These are phyloP conservation scores for Ulvella scutata DNA, from an alignment of 139 green algal species.

Conservation along the genomic window DNA sequence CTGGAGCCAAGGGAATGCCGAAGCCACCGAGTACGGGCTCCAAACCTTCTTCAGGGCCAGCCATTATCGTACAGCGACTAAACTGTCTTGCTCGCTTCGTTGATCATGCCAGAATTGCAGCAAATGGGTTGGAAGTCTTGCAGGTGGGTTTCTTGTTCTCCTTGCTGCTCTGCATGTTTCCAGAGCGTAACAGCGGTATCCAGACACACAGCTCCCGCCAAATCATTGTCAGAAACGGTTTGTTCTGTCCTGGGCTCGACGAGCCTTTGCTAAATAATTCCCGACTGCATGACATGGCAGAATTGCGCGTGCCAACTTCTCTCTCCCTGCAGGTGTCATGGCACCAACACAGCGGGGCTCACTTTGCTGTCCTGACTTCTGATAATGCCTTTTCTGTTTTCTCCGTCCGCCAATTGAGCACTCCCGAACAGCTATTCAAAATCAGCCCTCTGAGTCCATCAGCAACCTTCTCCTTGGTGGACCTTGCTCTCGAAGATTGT, in stretches of 20 bases:
- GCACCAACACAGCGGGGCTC: not conserved
- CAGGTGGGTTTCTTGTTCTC: not conserved
- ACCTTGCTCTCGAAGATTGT: not conserved
- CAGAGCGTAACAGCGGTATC: no score
- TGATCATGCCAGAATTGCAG: not conserved
- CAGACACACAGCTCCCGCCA: no score
- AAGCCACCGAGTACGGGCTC: not conserved
- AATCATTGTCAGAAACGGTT: not conserved
- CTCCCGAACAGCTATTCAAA: not conserved
- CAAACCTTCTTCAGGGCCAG: not conserved
- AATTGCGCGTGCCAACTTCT: no score
- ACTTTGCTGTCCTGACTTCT: not conserved
- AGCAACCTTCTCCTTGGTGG: no score
- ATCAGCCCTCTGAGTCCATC: not conserved
- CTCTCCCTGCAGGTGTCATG: not conserved
- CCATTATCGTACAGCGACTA: not conserved
- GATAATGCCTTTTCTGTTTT: not conserved
- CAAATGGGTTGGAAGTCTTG: not conserved
- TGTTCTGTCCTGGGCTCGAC: not conserved
- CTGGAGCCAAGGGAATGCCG: not conserved
- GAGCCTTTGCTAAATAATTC: no score
- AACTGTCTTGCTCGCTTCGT: not conserved
- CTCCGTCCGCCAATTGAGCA: not conserved
- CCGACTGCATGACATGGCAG: no score
- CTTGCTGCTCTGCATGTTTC: no score